Percentiles rank a stretch among this genome's conserved stretches.
These are phyloP conservation scores for Leucoagaricus sp. DNA, from an alignment of 1,284 basidiomycete species.

Conservation along the genomic window DNA sequence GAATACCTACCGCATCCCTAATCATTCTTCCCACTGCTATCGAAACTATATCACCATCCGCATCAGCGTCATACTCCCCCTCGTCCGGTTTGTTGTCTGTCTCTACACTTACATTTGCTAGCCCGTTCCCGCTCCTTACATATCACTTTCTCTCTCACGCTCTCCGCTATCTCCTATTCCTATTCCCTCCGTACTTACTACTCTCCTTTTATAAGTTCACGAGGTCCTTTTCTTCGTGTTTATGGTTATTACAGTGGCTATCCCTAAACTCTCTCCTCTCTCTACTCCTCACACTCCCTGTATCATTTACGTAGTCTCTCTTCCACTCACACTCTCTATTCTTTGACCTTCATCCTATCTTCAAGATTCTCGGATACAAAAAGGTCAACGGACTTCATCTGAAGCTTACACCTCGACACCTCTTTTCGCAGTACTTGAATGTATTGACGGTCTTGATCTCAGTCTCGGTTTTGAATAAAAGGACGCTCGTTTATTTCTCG, in stretches of 20 bases:
- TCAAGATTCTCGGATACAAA: neutral
- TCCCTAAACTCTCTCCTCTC: neutral
- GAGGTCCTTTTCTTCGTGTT: neutral
- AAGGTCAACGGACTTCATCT: neutral
- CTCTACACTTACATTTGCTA: too few species aligned
- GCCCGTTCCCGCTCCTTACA: too few species aligned
- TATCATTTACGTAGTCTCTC: neutral
- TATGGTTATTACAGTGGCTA: neutral
- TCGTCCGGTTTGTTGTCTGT: too few species aligned
- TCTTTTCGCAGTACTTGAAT: too few species aligned
- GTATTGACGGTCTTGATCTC: neutral
- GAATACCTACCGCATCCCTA: constrained; percentile 4
- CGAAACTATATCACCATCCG: neutral
- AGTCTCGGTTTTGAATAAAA: neutral
- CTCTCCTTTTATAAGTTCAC: constrained; percentile 7
- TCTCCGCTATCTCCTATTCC: constrained; percentile 1
- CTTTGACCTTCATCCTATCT: neutral
- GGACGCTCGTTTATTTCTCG: neutral
- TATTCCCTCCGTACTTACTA: constrained; percentile 4
- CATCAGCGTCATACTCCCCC: neutral
- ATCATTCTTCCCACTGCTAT: neutral
- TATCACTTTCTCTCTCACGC: neutral
- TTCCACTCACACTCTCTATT: neutral
- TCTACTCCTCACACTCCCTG: neutral
- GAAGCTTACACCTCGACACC: too few species aligned